These are phyloP conservation scores for Hymenoscyphus repandus DNA, from an alignment of 2,329 filamentous ascomycete genomes.

Conservation along the genomic window DNA sequence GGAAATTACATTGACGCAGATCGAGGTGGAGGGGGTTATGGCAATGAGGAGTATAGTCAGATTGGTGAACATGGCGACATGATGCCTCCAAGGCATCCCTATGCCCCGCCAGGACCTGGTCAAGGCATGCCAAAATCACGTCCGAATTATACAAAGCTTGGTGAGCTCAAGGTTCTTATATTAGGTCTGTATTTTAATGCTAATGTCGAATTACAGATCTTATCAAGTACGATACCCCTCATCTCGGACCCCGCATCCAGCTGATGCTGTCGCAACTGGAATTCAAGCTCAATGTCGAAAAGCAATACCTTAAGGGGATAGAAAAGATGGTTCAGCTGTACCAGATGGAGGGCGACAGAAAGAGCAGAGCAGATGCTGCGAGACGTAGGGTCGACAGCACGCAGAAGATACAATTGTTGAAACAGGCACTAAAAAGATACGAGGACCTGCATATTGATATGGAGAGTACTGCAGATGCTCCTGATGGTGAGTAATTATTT, in stretches of 20 bases:
- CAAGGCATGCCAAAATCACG: slow-evolving; percentile 65
- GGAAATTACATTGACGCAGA: slow-evolving; percentile 40
- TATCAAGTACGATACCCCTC: slow-evolving; percentile 96
- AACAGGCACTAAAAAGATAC: slow-evolving; percentile 93
- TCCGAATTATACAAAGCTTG: slow-evolving; percentile 93
- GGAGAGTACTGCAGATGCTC: slow-evolving; percentile 65
- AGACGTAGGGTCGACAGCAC: slow-evolving; percentile 88
- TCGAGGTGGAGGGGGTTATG: slow-evolving; percentile 59
- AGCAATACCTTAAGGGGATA: slow-evolving; percentile 97
- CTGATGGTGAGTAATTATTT: slow-evolving; percentile 64
- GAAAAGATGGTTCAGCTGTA: slow-evolving; percentile 99
- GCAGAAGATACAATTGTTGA: slow-evolving; percentile 93
- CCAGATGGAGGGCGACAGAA: slow-evolving; percentile 93
- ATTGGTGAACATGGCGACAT: slow-evolving; percentile 62
- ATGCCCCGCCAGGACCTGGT: slow-evolving; percentile 65
- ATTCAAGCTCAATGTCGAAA: slow-evolving; percentile 98
- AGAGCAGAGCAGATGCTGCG: slow-evolving; percentile 90
- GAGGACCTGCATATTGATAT: slow-evolving; percentile 96
- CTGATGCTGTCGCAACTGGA: slow-evolving; percentile 98
- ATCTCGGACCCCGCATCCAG: slow-evolving; percentile 94
- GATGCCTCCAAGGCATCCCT: slow-evolving; percentile 79
- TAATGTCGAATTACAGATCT: slow-evolving; percentile 58
- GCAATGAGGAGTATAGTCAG: slow-evolving; percentile 49
- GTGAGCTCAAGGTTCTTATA: slow-evolving; percentile 46
- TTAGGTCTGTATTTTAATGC: slow-evolving; percentile 4